Conservation (phyloP, 139 green algal species). For the Auxenochlorella pyrenoidosa region DNA sequence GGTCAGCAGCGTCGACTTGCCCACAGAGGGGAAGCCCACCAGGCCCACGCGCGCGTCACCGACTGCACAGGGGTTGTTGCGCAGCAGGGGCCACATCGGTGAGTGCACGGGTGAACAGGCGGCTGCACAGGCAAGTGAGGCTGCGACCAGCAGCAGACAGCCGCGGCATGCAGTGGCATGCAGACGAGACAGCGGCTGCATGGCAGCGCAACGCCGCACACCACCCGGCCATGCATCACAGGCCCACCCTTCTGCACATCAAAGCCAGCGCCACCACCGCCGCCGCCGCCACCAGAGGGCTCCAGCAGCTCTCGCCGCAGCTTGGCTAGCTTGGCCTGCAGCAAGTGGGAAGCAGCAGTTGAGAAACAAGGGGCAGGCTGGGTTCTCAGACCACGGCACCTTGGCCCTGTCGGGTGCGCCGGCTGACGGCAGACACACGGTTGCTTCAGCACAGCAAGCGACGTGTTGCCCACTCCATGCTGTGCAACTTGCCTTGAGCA, state of each 20-base stretch:
- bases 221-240: not conserved
- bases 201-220: not conserved
- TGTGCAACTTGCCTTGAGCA: constrained; percentile 78
- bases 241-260: constrained; percentile 94
- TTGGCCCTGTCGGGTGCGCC: too few relatives aligned
- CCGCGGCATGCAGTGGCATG: too few relatives aligned
- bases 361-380: not conserved
- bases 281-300: constrained; percentile 66
- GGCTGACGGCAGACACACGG: too few relatives aligned
- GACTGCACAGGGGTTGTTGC: constrained; percentile 52
- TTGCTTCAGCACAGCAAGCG: not conserved
- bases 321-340: constrained; percentile 98
- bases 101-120: too few relatives aligned
- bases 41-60: constrained; percentile 96
- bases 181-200: not conserved
- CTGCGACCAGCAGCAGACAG: too few relatives aligned
- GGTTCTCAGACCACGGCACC: too few relatives aligned
- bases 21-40: constrained; percentile 96
- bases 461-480: not conserved
- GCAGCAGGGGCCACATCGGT: not conserved
- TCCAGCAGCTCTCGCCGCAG: constrained; percentile 95
- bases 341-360: not conserved
- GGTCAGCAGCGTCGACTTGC: constrained; percentile 98
- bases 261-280: constrained; percentile 91
- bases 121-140: too few relatives aligned